phyloP scores from a whole-genome alignment of 2,329 filamentous ascomycete genomes.

The Fusarium dlaminii region DNA sequence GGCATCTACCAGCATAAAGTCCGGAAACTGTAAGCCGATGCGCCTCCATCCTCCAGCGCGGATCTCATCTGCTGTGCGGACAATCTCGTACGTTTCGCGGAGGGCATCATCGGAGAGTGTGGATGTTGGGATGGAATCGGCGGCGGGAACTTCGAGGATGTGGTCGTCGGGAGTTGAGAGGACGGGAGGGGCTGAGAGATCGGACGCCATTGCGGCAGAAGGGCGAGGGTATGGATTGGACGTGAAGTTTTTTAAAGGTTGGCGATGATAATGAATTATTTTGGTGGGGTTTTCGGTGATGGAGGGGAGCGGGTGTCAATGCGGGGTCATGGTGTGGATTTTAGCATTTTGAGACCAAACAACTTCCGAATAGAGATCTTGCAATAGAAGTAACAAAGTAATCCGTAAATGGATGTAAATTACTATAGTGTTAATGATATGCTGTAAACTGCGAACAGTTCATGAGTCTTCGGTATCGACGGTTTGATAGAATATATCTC shows the following conservation, averaged over 20 bases:
- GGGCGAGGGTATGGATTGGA: not conserved
- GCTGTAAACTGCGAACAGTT: no score
- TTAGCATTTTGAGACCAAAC: not conserved
- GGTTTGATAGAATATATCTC: not conserved
- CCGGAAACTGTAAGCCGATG: slow-evolving; percentile 94
- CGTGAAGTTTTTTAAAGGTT: slow-evolving; percentile 12
- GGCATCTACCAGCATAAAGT: slow-evolving; percentile 89
- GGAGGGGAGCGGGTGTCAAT: slow-evolving; percentile 40
- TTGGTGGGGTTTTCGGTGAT: slow-evolving; percentile 33
- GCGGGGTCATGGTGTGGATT: slow-evolving; percentile 41
- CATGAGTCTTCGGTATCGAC: rapidly evolving
- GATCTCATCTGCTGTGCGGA: slow-evolving; percentile 81
- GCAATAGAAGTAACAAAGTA: not conserved
- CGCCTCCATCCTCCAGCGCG: slow-evolving; percentile 74
- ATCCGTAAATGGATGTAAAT: not conserved
- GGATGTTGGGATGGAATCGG: slow-evolving; percentile 46
- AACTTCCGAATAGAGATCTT: not conserved
- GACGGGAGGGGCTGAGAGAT: slow-evolving; percentile 64
- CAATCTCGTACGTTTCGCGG: slow-evolving; percentile 82
- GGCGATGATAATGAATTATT: slow-evolving; percentile 27
- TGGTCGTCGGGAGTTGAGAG: slow-evolving; percentile 72
- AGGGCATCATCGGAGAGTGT: slow-evolving; percentile 73
- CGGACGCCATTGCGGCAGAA: slow-evolving; percentile 53
- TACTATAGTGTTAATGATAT: no score
- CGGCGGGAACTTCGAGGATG: slow-evolving; percentile 62